Evolutionary conservation across 768 basidiomycete species (phyloP).

Genomic region (Trametopsis cervina): DNA sequence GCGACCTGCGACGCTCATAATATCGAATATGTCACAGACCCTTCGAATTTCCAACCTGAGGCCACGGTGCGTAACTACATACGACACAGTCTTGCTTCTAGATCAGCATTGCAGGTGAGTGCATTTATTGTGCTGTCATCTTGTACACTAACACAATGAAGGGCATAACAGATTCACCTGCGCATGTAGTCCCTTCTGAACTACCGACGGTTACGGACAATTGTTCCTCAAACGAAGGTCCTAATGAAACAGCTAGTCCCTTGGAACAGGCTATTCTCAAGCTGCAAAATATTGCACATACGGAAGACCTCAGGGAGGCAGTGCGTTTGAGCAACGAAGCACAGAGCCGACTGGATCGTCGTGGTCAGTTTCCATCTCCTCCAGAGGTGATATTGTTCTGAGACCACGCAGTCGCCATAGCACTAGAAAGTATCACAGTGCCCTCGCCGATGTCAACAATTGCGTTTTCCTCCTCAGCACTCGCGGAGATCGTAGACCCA

Average conservation of each 20-base stretch:
- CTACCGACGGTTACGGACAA: too few relatives aligned
- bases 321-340: not conserved
- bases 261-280: not conserved
- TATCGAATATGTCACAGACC: constrained; percentile 57
- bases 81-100: constrained; percentile 30
- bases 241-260: too few relatives aligned
- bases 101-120: too few relatives aligned
- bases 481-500: constrained; percentile 11
- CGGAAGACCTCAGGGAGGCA: not conserved
- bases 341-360: constrained; percentile 1
- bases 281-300: not conserved
- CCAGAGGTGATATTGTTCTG: not conserved
- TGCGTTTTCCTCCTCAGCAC: constrained; percentile 15
- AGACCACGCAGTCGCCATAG: constrained; percentile 12
- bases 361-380: not conserved
- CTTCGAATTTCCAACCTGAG: constrained; percentile 69
- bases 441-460: constrained; percentile 24
- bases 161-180: not conserved
- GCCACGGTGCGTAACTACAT: constrained; percentile 69
- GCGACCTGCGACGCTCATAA: constrained; percentile 64
- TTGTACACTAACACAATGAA: not conserved
- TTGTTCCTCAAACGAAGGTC: too few relatives aligned
- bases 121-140: too few relatives aligned
- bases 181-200: too few relatives aligned
- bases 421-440: constrained; percentile 12